A percentile compares a stretch with the other conserved stretches of the same genome.
Conservation (phyloP, 2,329 filamentous ascomycete species). For the Pseudopithomyces chartarum region DNA sequence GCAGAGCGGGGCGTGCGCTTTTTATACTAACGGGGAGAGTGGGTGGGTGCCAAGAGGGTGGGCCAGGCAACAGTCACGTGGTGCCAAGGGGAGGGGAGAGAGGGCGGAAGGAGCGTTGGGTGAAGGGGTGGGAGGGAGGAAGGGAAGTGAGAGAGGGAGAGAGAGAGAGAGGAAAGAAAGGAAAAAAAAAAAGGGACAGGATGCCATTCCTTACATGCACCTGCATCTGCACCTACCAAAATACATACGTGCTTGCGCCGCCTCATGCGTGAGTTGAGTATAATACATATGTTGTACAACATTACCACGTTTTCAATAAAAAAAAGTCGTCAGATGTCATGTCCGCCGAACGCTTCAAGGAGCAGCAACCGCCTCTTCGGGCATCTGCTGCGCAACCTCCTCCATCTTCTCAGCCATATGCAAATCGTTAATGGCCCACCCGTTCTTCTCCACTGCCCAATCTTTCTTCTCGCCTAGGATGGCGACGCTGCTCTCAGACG, state of each 20-base stretch:
- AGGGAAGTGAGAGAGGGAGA: not conserved
- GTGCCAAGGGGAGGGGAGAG: conserved; percentile 1
- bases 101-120: not conserved
- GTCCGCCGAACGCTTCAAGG: conserved; percentile 5
- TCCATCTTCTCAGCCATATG: conserved; percentile 55
- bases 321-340: not conserved
- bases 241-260: conserved; percentile 9
- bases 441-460: conserved; percentile 67
- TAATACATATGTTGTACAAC: conserved; percentile 24
- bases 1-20: conserved; percentile 6
- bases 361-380: conserved; percentile 21
- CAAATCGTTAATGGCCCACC: conserved; percentile 79
- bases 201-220: not conserved
- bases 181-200: not conserved
- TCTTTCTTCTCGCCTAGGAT: conserved; percentile 84
- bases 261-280: conserved; percentile 28
- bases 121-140: conserved; percentile 4
- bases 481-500: conserved; percentile 67
- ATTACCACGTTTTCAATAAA: conserved; percentile 12
- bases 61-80: conserved; percentile 6
- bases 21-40: no score
- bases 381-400: conserved; percentile 26
- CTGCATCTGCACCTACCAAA: conserved; percentile 11
- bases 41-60: not conserved
- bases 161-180: not conserved